phyloP scores from a whole-genome alignment of 495 filamentous ascomycete species.

The Hypoxylon lenormandii region DNA sequence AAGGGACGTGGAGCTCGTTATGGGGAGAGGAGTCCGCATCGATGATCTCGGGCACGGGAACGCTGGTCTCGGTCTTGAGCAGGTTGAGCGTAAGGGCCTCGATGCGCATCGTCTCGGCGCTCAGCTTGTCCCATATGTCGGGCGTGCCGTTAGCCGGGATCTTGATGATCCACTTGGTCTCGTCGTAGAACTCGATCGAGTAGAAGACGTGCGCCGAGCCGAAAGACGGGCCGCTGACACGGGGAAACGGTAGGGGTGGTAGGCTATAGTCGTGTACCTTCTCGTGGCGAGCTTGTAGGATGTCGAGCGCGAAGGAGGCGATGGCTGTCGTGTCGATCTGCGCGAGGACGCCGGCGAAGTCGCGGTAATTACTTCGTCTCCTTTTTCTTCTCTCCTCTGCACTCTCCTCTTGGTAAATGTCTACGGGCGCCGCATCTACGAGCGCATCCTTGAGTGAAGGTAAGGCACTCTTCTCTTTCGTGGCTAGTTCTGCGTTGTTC shows the following conservation, averaged over 20 bases:
- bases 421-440: constrained; percentile 23
- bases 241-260: constrained; percentile 25
- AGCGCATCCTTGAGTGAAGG: constrained; percentile 37
- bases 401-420: constrained; percentile 4
- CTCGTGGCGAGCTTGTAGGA: constrained; percentile 25
- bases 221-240: constrained; percentile 28
- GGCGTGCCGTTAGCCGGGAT: constrained; percentile 41
- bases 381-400: constrained; percentile 3
- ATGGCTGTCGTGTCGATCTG: constrained; percentile 37
- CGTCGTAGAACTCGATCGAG: constrained; percentile 16
- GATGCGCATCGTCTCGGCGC: constrained; percentile 30
- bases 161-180: constrained; percentile 41
- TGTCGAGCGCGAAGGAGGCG: constrained; percentile 25
- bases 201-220: constrained; percentile 46
- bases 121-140: constrained; percentile 35
- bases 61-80: constrained; percentile 27
- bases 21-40: constrained; percentile 35
- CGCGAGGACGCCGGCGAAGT: constrained; percentile 34
- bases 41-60: constrained; percentile 45
- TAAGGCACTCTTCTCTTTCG: background rate
- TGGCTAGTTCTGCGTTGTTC: background rate
- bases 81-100: constrained; percentile 39
- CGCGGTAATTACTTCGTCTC: constrained; percentile 6
- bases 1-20: constrained; percentile 39
- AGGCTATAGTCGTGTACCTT: background rate